These are phyloP conservation scores for Amphirosellinia nigrospora DNA, from an alignment of 495 filamentous ascomycete species.

Conservation along the genomic window DNA sequence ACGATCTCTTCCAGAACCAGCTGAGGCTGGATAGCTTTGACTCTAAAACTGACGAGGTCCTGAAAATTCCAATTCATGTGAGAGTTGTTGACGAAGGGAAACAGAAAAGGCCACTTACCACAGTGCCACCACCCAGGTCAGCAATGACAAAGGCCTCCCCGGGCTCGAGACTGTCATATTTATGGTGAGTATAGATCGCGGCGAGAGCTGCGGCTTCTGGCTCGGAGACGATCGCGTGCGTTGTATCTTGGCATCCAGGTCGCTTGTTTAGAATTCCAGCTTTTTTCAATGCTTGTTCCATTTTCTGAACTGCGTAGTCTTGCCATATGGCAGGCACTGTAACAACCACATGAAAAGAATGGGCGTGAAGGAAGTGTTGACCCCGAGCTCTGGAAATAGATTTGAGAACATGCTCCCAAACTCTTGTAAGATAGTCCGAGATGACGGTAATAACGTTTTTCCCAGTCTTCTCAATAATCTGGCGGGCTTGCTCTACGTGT, in stretches of 20 bases:
- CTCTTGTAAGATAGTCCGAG: background rate
- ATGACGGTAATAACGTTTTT: background rate
- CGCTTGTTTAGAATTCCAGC: background rate
- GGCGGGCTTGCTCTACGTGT: background rate
- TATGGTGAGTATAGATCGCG: too few relatives aligned
- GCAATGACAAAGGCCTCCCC: background rate
- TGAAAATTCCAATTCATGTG: background rate
- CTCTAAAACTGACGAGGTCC: slow-evolving; percentile 17
- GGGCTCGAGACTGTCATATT: too few relatives aligned
- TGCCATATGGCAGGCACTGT: background rate
- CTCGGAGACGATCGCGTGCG: too few relatives aligned
- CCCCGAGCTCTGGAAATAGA: background rate
- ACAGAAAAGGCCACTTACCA: background rate
- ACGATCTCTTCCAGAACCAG: slow-evolving; percentile 14
- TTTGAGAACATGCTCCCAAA: background rate
- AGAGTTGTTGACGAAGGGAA: background rate
- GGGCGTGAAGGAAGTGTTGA: background rate
- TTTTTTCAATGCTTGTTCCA: background rate
- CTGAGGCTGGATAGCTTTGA: background rate
- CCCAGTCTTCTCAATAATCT: background rate
- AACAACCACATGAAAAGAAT: background rate
- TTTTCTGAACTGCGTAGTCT: background rate
- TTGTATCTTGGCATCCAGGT: background rate
- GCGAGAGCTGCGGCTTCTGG: background rate
- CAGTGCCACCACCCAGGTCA: background rate